A percentile compares a stretch with the other conserved stretches of the same genome.
Evolutionary conservation across 257 asterid genomes (phyloP).

Genomic region (Rehmannia glutinosa): DNA sequence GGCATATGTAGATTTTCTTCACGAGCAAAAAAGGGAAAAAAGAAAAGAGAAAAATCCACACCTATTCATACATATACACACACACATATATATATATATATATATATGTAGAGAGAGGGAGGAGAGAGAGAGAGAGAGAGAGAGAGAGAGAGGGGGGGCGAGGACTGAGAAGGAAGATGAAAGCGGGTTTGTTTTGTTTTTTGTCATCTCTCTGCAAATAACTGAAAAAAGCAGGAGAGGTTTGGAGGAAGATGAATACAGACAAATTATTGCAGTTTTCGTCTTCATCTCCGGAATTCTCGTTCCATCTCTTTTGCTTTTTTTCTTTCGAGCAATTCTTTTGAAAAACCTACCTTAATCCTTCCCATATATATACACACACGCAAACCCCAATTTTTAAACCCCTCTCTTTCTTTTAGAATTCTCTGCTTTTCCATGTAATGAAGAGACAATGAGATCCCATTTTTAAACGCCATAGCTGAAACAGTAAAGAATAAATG

Average conservation of each 20-base stretch:
- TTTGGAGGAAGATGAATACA: constrained; percentile 22
- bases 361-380: constrained; percentile 14
- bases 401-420: constrained; percentile 19
- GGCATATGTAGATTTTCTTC: constrained; percentile 17
- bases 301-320: constrained; percentile 9
- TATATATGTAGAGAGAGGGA: background rate
- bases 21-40: constrained; percentile 6
- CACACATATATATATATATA: background rate
- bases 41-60: background rate
- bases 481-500: background rate
- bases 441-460: constrained; percentile 7
- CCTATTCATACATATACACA: background rate
- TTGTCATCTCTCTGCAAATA: constrained; percentile 33
- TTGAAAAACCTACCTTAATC: constrained; percentile 15
- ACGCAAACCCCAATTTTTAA: constrained; percentile 32
- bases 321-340: background rate
- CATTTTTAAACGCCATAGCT: background rate
- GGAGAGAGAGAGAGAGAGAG: background rate
- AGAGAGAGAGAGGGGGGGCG: background rate
- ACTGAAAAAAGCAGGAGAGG: constrained; percentile 27
- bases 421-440: constrained; percentile 13
- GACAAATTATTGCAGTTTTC: constrained; percentile 17
- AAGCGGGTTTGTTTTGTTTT: constrained; percentile 19
- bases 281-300: constrained; percentile 20
- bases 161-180: constrained; percentile 10